phyloP scores from a whole-genome alignment of 1,139 yeast species.

The Arxiozyma slooffiae region DNA sequence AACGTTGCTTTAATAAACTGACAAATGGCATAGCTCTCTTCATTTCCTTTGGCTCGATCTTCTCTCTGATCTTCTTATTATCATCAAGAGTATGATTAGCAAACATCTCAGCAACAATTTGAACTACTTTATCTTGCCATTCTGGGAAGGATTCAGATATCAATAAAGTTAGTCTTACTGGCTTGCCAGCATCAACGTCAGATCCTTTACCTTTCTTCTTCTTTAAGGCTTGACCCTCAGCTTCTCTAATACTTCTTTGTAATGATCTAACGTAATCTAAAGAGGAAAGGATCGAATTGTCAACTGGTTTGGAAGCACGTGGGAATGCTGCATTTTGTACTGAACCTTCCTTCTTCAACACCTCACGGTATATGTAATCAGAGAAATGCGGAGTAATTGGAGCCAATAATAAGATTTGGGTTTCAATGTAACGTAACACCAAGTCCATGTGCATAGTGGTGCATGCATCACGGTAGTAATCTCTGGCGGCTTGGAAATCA shows the following conservation, averaged over 20 bases:
- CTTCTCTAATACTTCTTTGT: conserved; percentile 80
- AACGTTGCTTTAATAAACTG: conserved; percentile 70
- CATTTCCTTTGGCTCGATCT: conserved; percentile 63
- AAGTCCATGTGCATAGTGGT: conserved; percentile 74
- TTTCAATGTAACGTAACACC: conserved; percentile 70
- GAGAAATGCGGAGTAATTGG: conserved; percentile 96
- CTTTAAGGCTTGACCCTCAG: conserved; percentile 80
- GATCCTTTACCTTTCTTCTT: conserved; percentile 83
- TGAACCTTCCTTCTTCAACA: conserved; percentile 50
- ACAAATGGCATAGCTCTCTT: conserved; percentile 98
- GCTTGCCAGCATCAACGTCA: conserved; percentile 60
- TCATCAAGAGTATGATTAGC: conserved; percentile 54
- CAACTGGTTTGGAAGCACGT: conserved; percentile 53
- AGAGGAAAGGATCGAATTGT: conserved; percentile 52
- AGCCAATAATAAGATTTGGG: conserved; percentile 72
- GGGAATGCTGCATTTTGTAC: conserved; percentile 79
- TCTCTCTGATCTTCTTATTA: conserved; percentile 49
- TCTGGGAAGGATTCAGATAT: conserved; percentile 83
- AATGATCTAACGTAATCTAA: conserved; percentile 68
- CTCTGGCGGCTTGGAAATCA: conserved; percentile 91
- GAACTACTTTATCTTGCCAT: conserved; percentile 89
- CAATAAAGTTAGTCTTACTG: conserved; percentile 62
- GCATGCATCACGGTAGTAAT: conserved; percentile 81
- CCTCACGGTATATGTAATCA: conserved; percentile 79
- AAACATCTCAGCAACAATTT: conserved; percentile 69